Base-by-base conservation (phyloP, 139 green algal species). In the Edaphochlamys debaryana region DNA sequence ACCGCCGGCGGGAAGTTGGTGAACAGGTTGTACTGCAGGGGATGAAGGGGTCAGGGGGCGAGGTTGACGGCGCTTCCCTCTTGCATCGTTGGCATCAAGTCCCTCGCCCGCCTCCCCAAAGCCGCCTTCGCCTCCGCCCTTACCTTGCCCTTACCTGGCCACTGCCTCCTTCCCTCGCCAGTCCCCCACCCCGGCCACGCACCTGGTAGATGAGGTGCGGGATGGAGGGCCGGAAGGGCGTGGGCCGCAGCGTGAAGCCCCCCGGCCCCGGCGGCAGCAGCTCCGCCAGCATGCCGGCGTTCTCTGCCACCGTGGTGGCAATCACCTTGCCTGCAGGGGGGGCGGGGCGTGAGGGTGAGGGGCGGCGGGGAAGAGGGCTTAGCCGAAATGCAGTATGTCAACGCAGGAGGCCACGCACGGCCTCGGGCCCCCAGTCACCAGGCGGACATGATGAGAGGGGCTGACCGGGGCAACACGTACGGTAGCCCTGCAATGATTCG, bases 261-360 rank as follows among this genome's bases (percentile, higher is more conserved):
- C 23, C 56, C 0, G 87, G 77, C 7, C 64, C 80, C 13, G 87
- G 88, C 11, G 66, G 85, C 32, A 96, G 71, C 13, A 94, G 64
- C 60, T 89, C 40, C 34, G 85, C 67, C 79, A 96, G 79, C 36
- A 96, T 67, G 0, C 38, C 37, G 0, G 82, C 87, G 66, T 95
- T 95, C 87, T 96, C 93, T 13, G 87, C 80, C 20, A 95, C 92
- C 23, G 92, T 96, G 66, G 76, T 95, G 52, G 77, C 69, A 2
- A 96, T 67, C 8, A 94, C 85, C 68, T 92, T 94, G 64, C 82
- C 88, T 85, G 81, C 5, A 30, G 17, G 37, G 30, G 17, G 30
- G 13, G 34, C 34, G 63, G 6, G 32, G 30, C 36, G 58, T 19
- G 13, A 15, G 30, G 20, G 20, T 30, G 8, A 5, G 25, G 58